A percentile compares a stretch with the other conserved stretches of the same genome.
phyloP scores from a whole-genome alignment of 2,329 filamentous ascomycete species.

The Pseudocercospora ulei region DNA sequence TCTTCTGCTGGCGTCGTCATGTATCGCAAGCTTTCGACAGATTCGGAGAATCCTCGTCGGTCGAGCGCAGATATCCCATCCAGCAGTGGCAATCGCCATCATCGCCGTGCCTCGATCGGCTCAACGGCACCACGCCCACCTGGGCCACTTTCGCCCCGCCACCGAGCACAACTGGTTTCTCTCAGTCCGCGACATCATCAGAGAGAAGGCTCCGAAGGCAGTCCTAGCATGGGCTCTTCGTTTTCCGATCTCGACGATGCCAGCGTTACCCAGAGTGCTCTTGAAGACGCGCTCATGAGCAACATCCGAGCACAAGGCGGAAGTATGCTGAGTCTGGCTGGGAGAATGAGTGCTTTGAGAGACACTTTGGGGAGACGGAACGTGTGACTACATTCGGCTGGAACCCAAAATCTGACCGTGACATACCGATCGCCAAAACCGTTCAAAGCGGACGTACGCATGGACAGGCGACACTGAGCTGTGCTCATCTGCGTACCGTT shows the following conservation, averaged over 20 bases:
- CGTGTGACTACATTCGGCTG: too few relatives aligned
- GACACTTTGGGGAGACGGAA: constrained; percentile 20
- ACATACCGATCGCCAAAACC: too few relatives aligned
- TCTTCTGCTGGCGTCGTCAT: constrained; percentile 42
- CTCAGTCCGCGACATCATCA: constrained; percentile 45
- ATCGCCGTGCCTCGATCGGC: constrained; percentile 5
- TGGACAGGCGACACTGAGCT: too few relatives aligned
- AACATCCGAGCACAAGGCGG: constrained; percentile 51
- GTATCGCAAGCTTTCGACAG: constrained; percentile 17
- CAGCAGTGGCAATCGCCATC: neutral
- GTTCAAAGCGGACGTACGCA: too few relatives aligned
- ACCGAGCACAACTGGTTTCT: constrained; percentile 50
- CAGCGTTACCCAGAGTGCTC: constrained; percentile 67
- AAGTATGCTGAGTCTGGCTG: constrained; percentile 27
- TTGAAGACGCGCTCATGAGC: constrained; percentile 68
- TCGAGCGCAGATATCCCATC: constrained; percentile 5
- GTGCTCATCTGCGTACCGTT: too few relatives aligned
- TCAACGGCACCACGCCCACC: constrained; percentile 15
- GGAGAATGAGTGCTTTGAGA: constrained; percentile 51
- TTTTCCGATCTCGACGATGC: constrained; percentile 80
- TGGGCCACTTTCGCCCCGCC: constrained; percentile 43
- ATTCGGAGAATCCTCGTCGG: constrained; percentile 6
- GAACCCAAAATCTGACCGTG: too few relatives aligned
- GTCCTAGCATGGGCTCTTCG: constrained; percentile 72
- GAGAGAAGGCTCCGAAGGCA: constrained; percentile 59